phyloP scores from a whole-genome alignment of 768 basidiomycete genomes.

The Pholiota molesta region DNA sequence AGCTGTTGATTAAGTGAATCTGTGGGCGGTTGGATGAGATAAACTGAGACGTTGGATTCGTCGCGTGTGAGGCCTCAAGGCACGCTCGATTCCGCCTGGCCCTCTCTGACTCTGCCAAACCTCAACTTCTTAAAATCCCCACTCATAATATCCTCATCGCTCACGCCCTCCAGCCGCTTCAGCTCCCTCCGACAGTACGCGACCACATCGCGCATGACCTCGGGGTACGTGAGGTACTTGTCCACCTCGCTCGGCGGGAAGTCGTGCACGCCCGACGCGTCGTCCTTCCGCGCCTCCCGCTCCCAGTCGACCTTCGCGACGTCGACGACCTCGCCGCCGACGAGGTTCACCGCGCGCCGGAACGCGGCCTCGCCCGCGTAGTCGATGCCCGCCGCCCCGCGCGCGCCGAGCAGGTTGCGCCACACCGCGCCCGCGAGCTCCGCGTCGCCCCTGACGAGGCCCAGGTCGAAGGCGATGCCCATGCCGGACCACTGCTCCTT shows the following conservation, averaged over 20 bases:
- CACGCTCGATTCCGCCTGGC: too few relatives aligned
- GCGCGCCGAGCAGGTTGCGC: constrained; percentile 87
- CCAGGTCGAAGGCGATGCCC: constrained; percentile 78
- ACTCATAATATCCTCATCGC: constrained; percentile 45
- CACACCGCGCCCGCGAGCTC: constrained; percentile 48
- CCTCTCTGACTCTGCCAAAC: constrained; percentile 33
- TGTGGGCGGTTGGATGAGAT: too few relatives aligned
- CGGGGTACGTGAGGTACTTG: constrained; percentile 74
- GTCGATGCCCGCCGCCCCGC: constrained; percentile 75
- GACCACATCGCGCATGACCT: constrained; percentile 72
- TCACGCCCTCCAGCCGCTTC: constrained; percentile 59
- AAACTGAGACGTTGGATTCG: too few relatives aligned
- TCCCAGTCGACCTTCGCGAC: constrained; percentile 59
- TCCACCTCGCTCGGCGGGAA: constrained; percentile 61
- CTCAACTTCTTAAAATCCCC: constrained; percentile 39
- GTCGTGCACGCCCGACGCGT: constrained; percentile 74
- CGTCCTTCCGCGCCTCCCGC: constrained; percentile 62
- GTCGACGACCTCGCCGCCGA: constrained; percentile 65
- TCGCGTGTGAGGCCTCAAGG: too few relatives aligned
- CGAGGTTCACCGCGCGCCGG: constrained; percentile 70
- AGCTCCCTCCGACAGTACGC: constrained; percentile 75
- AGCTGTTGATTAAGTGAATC: too few relatives aligned
- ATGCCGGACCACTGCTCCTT: constrained; percentile 91
- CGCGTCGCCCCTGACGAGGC: constrained; percentile 75
- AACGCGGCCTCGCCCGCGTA: constrained; percentile 39